Evolutionary conservation across 352 stramenopile genomes (phyloP).

Genomic region (Blastocystis sp.): DNA sequence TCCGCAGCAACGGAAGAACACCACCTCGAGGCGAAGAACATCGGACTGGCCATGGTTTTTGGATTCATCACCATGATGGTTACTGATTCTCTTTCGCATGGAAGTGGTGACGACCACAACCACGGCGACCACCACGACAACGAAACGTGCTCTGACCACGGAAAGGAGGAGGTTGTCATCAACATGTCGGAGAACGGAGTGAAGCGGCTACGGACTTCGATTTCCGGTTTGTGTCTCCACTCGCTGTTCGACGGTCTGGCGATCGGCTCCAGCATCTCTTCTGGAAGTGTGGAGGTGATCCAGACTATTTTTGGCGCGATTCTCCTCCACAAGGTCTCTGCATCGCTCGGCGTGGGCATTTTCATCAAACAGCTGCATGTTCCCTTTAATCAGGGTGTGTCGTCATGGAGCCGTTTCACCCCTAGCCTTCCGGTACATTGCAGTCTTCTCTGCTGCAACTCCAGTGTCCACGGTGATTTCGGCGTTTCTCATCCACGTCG

Average conservation of each 20-base stretch:
- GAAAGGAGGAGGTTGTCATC: conserved; percentile 46
- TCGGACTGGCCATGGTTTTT: conserved; percentile 55
- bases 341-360: conserved; percentile 51
- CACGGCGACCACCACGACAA: conserved; percentile 9
- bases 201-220: not conserved
- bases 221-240: conserved; percentile 49
- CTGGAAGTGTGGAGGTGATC: not conserved
- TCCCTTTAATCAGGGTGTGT: conserved; percentile 42
- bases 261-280: conserved; percentile 19
- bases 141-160: conserved; percentile 5
- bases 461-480: conserved; percentile 39
- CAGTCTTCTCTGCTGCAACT: conserved; percentile 19
- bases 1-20: not conserved
- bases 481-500: conserved; percentile 10
- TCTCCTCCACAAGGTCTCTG: conserved; percentile 47
- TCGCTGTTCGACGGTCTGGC: conserved; percentile 45
- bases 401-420: not conserved
- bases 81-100: conserved; percentile 36
- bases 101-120: not conserved
- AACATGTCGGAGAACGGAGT: conserved; percentile 13
- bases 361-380: conserved; percentile 48
- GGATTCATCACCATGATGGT: conserved; percentile 44
- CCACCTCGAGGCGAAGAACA: conserved; percentile 56
- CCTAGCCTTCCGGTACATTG: conserved; percentile 26
- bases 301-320: conserved; percentile 46